Conservation (phyloP, 1,139 yeast species). For the Tardiomyces digboiensis region DNA sequence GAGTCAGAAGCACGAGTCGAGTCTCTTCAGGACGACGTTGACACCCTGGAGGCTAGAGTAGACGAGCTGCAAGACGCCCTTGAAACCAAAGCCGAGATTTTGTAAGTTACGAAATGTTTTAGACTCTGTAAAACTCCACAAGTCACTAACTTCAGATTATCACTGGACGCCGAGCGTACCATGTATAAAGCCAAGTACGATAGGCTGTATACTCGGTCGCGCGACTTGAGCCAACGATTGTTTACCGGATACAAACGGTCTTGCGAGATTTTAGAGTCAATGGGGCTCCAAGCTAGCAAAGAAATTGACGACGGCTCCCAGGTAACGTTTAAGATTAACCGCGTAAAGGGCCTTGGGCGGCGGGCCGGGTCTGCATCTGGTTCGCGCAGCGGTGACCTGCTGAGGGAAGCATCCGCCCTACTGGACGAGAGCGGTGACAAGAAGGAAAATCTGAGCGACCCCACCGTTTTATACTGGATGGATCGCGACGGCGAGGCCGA, state of each 20-base stretch:
- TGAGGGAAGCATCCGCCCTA: conserved; percentile 4
- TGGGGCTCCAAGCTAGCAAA: conserved; percentile 49
- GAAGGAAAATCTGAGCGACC: neutral
- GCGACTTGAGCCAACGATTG: conserved; percentile 30
- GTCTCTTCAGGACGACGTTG: conserved; percentile 21
- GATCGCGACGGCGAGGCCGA: conserved; percentile 8
- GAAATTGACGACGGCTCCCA: conserved; percentile 19
- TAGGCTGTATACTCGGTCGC: conserved; percentile 12
- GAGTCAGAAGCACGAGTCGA: conserved; percentile 8
- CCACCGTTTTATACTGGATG: conserved; percentile 22
- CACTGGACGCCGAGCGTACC: neutral
- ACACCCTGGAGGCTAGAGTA: conserved; percentile 19
- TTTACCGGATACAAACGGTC: conserved; percentile 34
- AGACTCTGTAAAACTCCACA: too few relatives aligned
- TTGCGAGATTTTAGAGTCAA: conserved; percentile 58
- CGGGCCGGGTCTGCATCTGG: neutral
- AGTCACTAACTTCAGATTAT: neutral
- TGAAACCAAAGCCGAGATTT: conserved; percentile 1
- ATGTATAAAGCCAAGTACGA: neutral
- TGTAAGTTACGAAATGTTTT: too few relatives aligned
- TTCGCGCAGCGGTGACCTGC: conserved; percentile 2
- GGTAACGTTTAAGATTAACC: conserved; percentile 19
- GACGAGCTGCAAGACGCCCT: conserved; percentile 1
- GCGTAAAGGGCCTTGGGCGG: conserved; percentile 23
- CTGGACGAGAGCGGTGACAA: neutral